Base-by-base conservation (phyloP, 1,139 yeast species). In the Fermentozyma sake region DNA sequence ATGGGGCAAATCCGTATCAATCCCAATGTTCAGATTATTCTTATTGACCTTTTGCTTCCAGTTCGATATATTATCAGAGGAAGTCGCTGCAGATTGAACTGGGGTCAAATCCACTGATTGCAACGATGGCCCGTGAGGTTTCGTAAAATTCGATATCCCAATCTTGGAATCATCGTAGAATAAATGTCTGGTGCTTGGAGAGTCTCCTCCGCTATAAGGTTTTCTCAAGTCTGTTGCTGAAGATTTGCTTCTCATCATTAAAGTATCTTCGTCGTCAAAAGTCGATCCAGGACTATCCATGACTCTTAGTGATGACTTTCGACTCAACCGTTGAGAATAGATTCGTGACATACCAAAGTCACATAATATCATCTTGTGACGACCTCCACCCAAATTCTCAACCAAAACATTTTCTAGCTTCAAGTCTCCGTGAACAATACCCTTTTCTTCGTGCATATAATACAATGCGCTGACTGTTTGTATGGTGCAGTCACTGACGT, bases 401-500 rank as follows among this genome's bases (percentile, higher is more conserved):
- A 85, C 57, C 29, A 89, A 58, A 33, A 93, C 83, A 48, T 89
- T 89, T 46, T 89, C 97, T 28, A 87, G 63, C 52, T 89, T 89
- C 23, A 89, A 60, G 55, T 89, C 97, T 2, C 96, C 94, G 49
- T 89, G 97, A 6, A 82, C 89, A 18, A 85, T 68, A 4, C 79
- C 80, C 34, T 67, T 61, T 8, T 69, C 69, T 18, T 54, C 53
- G 52, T 89, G 96, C 74, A 89, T 68, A 49, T 83, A 85, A 22
- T 56, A 43, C 21, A 89, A 52, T 0, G 86, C 95, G 11, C 64
- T 55, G 3, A 75, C 68, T 3, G 85, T 64, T 41, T 83, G 87
- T 18, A 51, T 44, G 1, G 72, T 48, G 37, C 69, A 71, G n/a
- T 41, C 35, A 11, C 42, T 35, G 2, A 55, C 48, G 18, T 43